Evolutionary conservation across 805 yeast genomes (phyloP), one percentile per base, ranked within the genome.

Genomic region (Wickerhamomyces mucosus): DNA sequence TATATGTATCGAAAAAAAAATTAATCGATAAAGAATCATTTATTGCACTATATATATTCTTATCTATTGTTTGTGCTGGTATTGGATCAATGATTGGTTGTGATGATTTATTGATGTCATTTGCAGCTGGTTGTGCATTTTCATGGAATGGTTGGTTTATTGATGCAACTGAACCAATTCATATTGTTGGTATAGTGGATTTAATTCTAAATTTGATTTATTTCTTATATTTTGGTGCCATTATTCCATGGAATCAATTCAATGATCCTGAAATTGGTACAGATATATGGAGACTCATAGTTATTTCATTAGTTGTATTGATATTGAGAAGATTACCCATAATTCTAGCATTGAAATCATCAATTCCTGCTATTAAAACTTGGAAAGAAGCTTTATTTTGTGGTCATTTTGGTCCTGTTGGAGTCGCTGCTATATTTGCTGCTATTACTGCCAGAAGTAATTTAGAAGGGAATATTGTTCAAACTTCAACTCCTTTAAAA

Each of bases 391-490:
- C 96, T 0, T 52, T 86, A 4, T 88, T 88, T 55, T 84, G 94
- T 53, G 96, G 96, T 15, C 95, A 86, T 58, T 86, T 88, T 55
- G 96, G 96, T 13, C 96, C 96, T 2, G 83, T 88, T 50, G 96
- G 96, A 28, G 96, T 86, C 15, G 95, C 96, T 36, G 95, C 95
- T 2, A 65, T 86, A 7, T 85, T 82, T 55, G 89, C 92, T 26
- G 77, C 83, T 6, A 76, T 86, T 31, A 61, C 85, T 39, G 84
- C 94, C 1, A 70, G 89, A 39, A 71, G 75, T 8, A 79, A 77
- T 38, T 58, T 81, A 32, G 94, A 83, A 48, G 61, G 57, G 7
- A 60, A 58, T 36, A 58, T 63, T 13, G 61, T 69, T 15, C 58
- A 51, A 5, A 71, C 67, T 18, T 70, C 69, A 24, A 74, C 81